Evolutionary conservation across 768 basidiomycete species (phyloP).

Genomic region (Nidularia sp.): DNA sequence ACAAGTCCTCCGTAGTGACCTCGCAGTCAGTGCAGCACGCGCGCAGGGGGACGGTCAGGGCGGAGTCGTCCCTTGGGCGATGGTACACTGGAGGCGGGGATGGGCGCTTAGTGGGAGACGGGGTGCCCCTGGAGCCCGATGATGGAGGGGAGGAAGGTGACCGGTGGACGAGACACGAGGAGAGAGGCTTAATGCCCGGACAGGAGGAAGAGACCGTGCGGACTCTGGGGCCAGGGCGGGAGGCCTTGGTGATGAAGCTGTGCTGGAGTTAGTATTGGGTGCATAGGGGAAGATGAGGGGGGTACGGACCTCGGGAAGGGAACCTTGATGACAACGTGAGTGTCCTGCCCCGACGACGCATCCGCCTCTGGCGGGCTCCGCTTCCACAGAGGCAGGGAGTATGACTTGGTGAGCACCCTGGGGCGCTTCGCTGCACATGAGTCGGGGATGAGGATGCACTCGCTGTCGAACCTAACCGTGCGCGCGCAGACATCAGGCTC

Average conservation of each 20-base stretch:
- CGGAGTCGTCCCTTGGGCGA: conserved; percentile 22
- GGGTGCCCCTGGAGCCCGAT: conserved; percentile 6
- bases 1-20: conserved; percentile 52
- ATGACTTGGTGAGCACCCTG: conserved; percentile 58
- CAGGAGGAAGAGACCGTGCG: conserved; percentile 26
- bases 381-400: conserved; percentile 67
- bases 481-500: conserved; percentile 9
- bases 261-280: conserved; percentile 5
- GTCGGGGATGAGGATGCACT: conserved; percentile 76
- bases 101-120: conserved; percentile 16
- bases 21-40: conserved; percentile 68
- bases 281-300: conserved; percentile 1
- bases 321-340: conserved; percentile 53
- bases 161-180: conserved; percentile 55
- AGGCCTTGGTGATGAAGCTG: conserved; percentile 37
- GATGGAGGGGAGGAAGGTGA: conserved; percentile 18
- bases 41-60: conserved; percentile 62
- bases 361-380: conserved; percentile 21
- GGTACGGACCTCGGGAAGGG: conserved; percentile 55
- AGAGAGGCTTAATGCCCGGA: conserved; percentile 29
- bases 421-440: conserved; percentile 35
- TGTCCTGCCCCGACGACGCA: conserved; percentile 25
- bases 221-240: conserved; percentile 35
- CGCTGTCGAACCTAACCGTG: conserved; percentile 66
- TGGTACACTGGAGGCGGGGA: conserved; percentile 29